Conservation (phyloP, 2,329 filamentous ascomycete genomes). For the Aspergillus sp. region DNA sequence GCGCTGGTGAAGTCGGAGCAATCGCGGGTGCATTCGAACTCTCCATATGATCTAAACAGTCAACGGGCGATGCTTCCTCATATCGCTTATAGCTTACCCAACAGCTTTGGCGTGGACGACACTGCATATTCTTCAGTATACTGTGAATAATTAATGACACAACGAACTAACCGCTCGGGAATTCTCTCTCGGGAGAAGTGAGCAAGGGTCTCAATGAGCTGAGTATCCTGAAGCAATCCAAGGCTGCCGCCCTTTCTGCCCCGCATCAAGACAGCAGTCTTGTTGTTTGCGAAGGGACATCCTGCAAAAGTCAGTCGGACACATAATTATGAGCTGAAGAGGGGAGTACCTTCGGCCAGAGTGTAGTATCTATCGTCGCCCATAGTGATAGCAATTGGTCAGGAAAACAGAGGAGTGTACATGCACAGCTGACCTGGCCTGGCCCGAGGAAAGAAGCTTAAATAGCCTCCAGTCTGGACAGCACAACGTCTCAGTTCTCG, state of each 20-base stretch:
- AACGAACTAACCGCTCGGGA: slow-evolving; percentile 49
- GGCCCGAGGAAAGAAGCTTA: neutral
- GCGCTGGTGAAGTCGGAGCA: slow-evolving; percentile 57
- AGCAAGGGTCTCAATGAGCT: slow-evolving; percentile 60
- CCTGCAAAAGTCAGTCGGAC: neutral
- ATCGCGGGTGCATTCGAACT: slow-evolving; percentile 62
- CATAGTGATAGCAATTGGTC: neutral
- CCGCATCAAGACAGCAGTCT: slow-evolving; percentile 12
- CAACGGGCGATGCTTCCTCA: neutral
- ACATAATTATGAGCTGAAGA: neutral
- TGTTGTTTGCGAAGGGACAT: neutral
- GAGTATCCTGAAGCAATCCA: slow-evolving; percentile 56
- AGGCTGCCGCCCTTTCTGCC: slow-evolving; percentile 33
- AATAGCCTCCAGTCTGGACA: neutral
- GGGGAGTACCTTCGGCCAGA: slow-evolving; percentile 26
- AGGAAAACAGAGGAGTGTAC: neutral
- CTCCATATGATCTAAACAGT: slow-evolving; percentile 47
- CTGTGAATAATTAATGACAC: neutral
- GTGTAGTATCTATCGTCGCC: slow-evolving; percentile 24
- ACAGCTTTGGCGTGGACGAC: slow-evolving; percentile 62
- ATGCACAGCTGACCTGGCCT: neutral
- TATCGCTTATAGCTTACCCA: slow-evolving; percentile 29
- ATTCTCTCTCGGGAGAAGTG: slow-evolving; percentile 64
- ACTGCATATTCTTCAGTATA: slow-evolving; percentile 17
- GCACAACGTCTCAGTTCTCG: neutral